These are phyloP conservation scores for Microbotryomycetes sp. DNA, from an alignment of 1,284 basidiomycete genomes.

Conservation along the genomic window DNA sequence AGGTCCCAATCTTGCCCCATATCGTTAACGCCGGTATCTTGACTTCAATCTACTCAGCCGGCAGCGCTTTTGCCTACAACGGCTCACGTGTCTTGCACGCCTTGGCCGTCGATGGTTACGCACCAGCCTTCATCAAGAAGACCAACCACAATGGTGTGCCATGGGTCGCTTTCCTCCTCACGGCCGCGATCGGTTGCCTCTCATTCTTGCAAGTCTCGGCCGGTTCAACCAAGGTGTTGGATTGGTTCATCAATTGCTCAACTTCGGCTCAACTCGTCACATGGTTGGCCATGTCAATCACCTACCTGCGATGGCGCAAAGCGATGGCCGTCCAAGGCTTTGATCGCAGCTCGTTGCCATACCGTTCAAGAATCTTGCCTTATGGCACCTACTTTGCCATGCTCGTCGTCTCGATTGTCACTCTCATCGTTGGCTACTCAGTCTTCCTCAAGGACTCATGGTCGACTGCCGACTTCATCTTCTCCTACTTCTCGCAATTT, in stretches of 20 bases:
- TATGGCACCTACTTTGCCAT: background rate
- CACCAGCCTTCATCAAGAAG: background rate
- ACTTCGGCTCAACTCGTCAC: background rate
- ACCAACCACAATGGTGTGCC: background rate
- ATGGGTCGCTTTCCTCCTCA: background rate
- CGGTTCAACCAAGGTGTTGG: background rate
- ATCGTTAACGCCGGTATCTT: conserved; percentile 31
- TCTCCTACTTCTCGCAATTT: background rate
- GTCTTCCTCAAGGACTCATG: background rate
- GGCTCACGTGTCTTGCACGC: background rate
- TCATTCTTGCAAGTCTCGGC: background rate
- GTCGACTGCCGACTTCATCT: background rate
- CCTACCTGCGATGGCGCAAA: background rate
- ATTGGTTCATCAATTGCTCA: background rate
- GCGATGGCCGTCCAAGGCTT: background rate
- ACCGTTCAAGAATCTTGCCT: background rate
- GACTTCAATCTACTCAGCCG: conserved; percentile 13
- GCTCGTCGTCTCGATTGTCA: background rate
- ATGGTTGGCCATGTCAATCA: background rate
- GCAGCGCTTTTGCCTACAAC: background rate
- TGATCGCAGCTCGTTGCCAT: background rate
- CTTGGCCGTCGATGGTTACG: background rate
- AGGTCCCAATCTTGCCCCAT: conserved; percentile 24
- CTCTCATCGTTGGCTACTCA: background rate
- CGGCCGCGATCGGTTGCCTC: conserved; percentile 1